Evolutionary conservation across 1,284 basidiomycete genomes (phyloP), one percentile per base, ranked within the genome.

Genomic region (Apiotrichum gracile): DNA sequence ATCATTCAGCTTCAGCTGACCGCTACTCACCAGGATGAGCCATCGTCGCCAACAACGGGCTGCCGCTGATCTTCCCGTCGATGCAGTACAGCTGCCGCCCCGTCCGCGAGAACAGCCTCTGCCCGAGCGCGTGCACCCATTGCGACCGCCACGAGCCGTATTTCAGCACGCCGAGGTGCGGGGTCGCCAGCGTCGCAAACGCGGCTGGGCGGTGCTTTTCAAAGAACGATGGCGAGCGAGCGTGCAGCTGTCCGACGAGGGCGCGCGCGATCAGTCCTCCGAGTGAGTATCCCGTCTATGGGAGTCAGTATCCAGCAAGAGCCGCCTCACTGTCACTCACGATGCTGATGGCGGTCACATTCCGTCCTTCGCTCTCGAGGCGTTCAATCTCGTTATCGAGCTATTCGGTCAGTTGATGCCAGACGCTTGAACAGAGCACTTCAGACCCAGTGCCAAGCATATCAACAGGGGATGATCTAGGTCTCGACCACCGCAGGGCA

Each of bases 1-100:
- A 31, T 7, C 29, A 31, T 31, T 13, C 29, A 31, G 29, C 29
- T 13, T 31, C 29, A 13, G 13, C 13, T 31, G 24, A 35, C 27
- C 16, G 24, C 22, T 41, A 73, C 82, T 59, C 61, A 86, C 88
- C 78, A 61, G 88, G 86, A 76, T 94, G 88, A 2, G 88, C 85
- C 82, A 94, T 86, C 48, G 89, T 81, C 52, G 88, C 82, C n/a
- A 94, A 68, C 10, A 94, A 69, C 9, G 87, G 82, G 51, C 84
- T 77, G 2, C 85, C n/a, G n/a, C n/a, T 49, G 4, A 24, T n/a
- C 10, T 87, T 91, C 56, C 81, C 81, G 69, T 94, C 91, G 0
- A 79, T 78, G 45, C 80, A 82, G 67, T 84, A 89, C 54, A 91
- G 83, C 60, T 91, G 89, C 60, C 86, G 82, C 1, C 92, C 91